phyloP scores from a whole-genome alignment of 495 filamentous ascomycete species.

The Hyaloscypha hepaticicola region DNA sequence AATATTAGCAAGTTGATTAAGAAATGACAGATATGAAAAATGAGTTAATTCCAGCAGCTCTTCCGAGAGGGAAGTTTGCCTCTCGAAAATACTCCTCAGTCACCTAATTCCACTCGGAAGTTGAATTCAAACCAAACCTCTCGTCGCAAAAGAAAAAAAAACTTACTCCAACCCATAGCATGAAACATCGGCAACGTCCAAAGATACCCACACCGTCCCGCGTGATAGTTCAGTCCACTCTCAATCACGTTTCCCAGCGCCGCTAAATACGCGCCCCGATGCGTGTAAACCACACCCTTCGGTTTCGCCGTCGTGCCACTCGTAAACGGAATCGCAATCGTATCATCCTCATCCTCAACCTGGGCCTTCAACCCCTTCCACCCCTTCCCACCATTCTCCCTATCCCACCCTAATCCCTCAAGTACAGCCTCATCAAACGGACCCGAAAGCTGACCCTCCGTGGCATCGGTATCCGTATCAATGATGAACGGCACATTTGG shows the following conservation, averaged over 20 bases:
- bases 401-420: constrained; percentile 75
- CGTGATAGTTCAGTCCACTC: constrained; percentile 71
- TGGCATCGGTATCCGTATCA: constrained; percentile 82
- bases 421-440: constrained; percentile 82
- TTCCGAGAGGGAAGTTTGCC: not conserved
- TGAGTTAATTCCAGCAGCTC: not conserved
- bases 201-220: constrained; percentile 72
- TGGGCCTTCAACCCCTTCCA: constrained; percentile 76
- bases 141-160: constrained; percentile 49
- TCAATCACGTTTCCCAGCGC: constrained; percentile 85
- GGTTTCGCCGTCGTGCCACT: constrained; percentile 89
- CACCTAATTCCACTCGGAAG: not conserved
- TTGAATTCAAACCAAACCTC: not conserved
- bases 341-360: constrained; percentile 68
- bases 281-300: constrained; percentile 92
- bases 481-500: constrained; percentile 68
- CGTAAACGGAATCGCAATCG: constrained; percentile 87
- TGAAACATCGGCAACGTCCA: constrained; percentile 98
- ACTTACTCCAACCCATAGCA: constrained; percentile 75
- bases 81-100: not conserved
- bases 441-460: constrained; percentile 66
- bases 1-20: not conserved
- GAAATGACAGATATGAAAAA: not conserved
- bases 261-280: constrained; percentile 83
- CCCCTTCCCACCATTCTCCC: constrained; percentile 57